A percentile compares a stretch with the other conserved stretches of the same genome.
phyloP scores from a whole-genome alignment of 106 monocot species.

The Dendrobium nobile region DNA sequence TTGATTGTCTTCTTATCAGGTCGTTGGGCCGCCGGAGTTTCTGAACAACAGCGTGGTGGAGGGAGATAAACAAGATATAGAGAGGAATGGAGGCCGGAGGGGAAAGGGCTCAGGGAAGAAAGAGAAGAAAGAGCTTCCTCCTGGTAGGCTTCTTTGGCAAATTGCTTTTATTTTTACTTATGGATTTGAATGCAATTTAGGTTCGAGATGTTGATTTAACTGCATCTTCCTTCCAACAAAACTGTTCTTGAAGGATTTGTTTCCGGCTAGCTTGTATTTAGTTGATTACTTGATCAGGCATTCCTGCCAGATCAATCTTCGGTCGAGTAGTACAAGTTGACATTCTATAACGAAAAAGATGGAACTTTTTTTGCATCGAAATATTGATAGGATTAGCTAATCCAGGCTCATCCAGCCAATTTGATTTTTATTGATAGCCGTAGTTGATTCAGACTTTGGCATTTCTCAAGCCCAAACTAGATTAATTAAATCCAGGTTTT shows the following conservation, averaged over 20 bases:
- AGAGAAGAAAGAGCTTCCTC: constrained; percentile 60
- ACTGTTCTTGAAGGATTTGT: neutral
- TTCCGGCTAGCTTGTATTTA: too few species aligned
- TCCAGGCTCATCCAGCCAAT: neutral
- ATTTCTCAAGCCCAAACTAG: too few species aligned
- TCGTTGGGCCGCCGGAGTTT: constrained; percentile 84
- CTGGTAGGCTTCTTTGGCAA: constrained; percentile 32
- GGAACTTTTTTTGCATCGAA: neutral
- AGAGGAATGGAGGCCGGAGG: constrained; percentile 23
- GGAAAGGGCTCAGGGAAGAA: constrained; percentile 25
- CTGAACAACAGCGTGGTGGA: constrained; percentile 42
- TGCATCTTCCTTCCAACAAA: neutral
- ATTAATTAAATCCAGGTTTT: too few species aligned
- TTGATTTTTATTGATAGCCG: too few species aligned
- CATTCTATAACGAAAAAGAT: neutral
- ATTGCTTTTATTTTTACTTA: neutral
- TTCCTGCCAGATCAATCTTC: neutral
- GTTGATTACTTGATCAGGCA: neutral
- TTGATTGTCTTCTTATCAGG: constrained; percentile 19
- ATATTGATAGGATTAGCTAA: too few species aligned
- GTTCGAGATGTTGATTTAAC: neutral
- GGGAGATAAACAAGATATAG: constrained; percentile 22
- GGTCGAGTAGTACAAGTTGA: neutral
- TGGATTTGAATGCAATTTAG: too few species aligned
- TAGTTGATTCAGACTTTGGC: too few species aligned